Evolutionary conservation across 164 flowering plant species (phyloP).

Genomic region (Buxus sempervirens): DNA sequence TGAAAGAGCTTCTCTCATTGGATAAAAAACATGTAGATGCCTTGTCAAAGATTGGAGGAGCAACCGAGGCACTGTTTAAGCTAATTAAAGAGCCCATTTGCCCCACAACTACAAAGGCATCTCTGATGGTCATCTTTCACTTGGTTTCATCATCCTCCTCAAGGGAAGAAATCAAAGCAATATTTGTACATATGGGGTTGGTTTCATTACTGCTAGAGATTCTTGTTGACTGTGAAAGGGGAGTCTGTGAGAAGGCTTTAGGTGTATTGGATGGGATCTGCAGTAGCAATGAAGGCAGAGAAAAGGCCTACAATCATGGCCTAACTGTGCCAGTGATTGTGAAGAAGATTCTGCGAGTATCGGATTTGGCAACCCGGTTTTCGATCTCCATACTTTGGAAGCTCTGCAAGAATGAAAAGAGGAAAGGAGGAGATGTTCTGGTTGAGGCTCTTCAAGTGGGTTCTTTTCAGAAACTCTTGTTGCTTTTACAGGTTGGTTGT

Average conservation of each 20-base stretch:
- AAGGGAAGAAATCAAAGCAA: constrained; percentile 6
- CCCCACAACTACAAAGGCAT: constrained; percentile 52
- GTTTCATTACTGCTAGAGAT: constrained; percentile 48
- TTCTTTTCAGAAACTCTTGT: constrained; percentile 74
- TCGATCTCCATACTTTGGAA: constrained; percentile 67
- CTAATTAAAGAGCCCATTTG: constrained; percentile 55
- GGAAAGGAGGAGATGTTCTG: constrained; percentile 32
- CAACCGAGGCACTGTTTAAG: constrained; percentile 40
- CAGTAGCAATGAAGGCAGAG: constrained; percentile 28
- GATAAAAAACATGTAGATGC: constrained; percentile 18
- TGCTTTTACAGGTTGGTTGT: constrained; percentile 79
- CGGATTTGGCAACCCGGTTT: constrained; percentile 59
- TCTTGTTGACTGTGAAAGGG: constrained; percentile 48
- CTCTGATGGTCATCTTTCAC: constrained; percentile 39
- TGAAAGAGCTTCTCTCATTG: constrained; percentile 40
- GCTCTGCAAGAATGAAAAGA: constrained; percentile 44
- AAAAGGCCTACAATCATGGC: constrained; percentile 38
- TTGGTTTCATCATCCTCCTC: constrained; percentile 30
- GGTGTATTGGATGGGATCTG: constrained; percentile 55
- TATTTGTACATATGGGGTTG: constrained; percentile 43
- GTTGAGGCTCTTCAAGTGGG: constrained; percentile 67
- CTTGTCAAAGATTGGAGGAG: constrained; percentile 35
- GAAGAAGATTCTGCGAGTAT: constrained; percentile 69
- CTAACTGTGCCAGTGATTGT: constrained; percentile 61
- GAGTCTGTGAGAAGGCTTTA: constrained; percentile 62